Percentiles rank a stretch among this genome's conserved stretches.
Evolutionary conservation across 495 filamentous ascomycete species (phyloP).

Genomic region (Penicillium fimorum): DNA sequence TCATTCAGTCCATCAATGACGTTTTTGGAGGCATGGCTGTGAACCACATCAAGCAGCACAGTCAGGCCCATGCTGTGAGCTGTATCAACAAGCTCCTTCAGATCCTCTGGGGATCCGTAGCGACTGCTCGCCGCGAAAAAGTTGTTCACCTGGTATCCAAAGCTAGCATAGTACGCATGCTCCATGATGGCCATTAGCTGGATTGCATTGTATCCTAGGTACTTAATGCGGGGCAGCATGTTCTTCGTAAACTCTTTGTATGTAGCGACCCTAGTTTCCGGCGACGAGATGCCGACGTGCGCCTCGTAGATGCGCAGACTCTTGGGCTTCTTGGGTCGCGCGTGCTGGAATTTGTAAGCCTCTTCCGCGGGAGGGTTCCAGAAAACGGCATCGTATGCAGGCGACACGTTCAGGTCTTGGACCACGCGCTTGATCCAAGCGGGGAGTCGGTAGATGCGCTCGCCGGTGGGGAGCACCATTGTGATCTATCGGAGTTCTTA

Average conservation of each 20-base stretch:
- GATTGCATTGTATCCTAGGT: constrained; percentile 93
- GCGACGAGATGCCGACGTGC: constrained; percentile 94
- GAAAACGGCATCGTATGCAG: constrained; percentile 90
- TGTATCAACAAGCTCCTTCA: constrained; percentile 95
- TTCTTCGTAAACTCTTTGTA: constrained; percentile 96
- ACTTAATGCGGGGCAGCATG: constrained; percentile 86
- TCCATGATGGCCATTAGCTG: constrained; percentile 99
- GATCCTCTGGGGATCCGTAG: constrained; percentile 89
- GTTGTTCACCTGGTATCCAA: constrained; percentile 97
- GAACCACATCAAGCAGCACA: constrained; percentile 94
- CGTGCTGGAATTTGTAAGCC: constrained; percentile 78
- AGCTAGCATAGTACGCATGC: constrained; percentile 98
- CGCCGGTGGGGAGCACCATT: constrained; percentile 72
- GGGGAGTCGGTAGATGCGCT: constrained; percentile 83
- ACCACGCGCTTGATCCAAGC: constrained; percentile 97
- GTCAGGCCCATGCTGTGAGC: constrained; percentile 87
- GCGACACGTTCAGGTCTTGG: constrained; percentile 84
- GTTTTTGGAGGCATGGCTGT: constrained; percentile 98
- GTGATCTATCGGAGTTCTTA: constrained; percentile 60
- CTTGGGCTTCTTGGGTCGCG: constrained; percentile 76
- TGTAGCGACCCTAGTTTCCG: constrained; percentile 80
- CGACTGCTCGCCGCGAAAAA: constrained; percentile 98
- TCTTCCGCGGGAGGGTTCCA: constrained; percentile 85
- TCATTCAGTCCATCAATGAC: constrained; percentile 89
- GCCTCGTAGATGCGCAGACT: constrained; percentile 94